Evolutionary conservation across 148 eudicot species (phyloP).

Genomic region (Rhododendron simsii): DNA sequence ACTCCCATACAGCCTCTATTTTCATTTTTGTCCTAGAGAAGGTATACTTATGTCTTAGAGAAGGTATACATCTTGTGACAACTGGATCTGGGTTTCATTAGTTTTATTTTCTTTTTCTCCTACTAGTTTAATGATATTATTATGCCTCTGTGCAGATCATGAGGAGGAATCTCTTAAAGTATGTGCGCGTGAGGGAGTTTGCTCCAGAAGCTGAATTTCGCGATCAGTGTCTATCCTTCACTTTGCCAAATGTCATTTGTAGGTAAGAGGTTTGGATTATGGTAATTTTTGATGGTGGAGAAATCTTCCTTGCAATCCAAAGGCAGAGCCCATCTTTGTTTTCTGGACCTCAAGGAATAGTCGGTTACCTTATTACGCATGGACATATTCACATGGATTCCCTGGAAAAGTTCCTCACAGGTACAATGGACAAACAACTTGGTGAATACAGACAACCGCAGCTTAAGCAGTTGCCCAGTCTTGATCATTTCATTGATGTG

Average conservation of each 20-base stretch:
- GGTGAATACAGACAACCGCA: no score
- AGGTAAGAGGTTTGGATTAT: conserved; percentile 42
- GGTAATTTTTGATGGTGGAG: not conserved
- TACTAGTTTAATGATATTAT: not conserved
- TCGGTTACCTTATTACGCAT: no score
- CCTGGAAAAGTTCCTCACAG: no score
- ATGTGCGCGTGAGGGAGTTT: conserved; percentile 74
- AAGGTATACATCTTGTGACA: conserved; percentile 1
- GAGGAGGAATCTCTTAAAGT: conserved; percentile 74
- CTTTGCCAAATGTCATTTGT: conserved; percentile 86
- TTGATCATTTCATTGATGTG: no score
- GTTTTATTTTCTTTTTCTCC: not conserved
- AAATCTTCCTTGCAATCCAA: no score
- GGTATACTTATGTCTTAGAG: not conserved
- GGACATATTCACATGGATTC: no score
- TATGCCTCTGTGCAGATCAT: conserved; percentile 50
- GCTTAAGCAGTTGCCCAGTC: no score
- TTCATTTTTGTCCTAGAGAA: not conserved
- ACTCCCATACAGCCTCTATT: not conserved
- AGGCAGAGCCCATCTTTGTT: no score
- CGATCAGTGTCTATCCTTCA: conserved; percentile 39
- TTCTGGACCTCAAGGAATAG: no score
- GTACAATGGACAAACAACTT: no score
- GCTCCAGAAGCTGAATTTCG: conserved; percentile 93
- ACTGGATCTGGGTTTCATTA: not conserved